phyloP scores from a whole-genome alignment of 306 rosid genomes.

The Betula pendula region DNA sequence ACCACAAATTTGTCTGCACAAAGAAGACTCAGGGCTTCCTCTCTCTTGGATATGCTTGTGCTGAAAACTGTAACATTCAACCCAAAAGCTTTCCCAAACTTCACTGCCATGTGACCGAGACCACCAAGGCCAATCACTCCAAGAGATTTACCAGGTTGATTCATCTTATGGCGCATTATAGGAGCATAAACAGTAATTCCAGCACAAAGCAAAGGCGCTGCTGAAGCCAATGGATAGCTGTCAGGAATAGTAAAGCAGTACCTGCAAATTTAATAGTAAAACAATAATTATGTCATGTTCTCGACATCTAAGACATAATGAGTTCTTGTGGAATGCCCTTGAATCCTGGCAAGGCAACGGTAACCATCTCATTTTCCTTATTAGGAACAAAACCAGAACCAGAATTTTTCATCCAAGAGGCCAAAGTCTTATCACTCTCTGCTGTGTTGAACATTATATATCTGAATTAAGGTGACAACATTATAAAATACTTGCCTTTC shows the following conservation, averaged over 20 bases:
- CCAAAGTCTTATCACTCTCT: too few species aligned
- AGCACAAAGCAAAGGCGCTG: conserved; percentile 93
- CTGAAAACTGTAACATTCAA: conserved; percentile 73
- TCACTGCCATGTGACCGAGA: conserved; percentile 56
- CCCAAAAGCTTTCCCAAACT: conserved; percentile 62
- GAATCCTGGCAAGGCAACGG: too few species aligned
- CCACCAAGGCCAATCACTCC: conserved; percentile 94
- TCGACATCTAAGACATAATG: too few species aligned
- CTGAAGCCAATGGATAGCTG: conserved; percentile 71
- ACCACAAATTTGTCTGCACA: conserved; percentile 74
- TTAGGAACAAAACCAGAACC: too few species aligned
- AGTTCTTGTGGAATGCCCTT: too few species aligned
- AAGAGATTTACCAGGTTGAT: conserved; percentile 79
- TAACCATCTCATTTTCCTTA: too few species aligned
- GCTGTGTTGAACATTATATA: too few species aligned
- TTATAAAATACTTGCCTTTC: conserved; percentile 48
- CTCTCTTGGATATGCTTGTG: conserved; percentile 78
- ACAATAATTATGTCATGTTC: too few species aligned
- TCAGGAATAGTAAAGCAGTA: conserved; percentile 77
- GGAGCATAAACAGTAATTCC: conserved; percentile 86
- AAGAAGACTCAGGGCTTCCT: conserved; percentile 64
- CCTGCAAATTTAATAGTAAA: conserved; percentile 45
- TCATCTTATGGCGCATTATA: conserved; percentile 81
- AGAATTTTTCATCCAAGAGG: too few species aligned
- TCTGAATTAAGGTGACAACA: too few species aligned